These are phyloP conservation scores for Talaromyces liani DNA, from an alignment of 495 filamentous ascomycete species.

Conservation along the genomic window DNA sequence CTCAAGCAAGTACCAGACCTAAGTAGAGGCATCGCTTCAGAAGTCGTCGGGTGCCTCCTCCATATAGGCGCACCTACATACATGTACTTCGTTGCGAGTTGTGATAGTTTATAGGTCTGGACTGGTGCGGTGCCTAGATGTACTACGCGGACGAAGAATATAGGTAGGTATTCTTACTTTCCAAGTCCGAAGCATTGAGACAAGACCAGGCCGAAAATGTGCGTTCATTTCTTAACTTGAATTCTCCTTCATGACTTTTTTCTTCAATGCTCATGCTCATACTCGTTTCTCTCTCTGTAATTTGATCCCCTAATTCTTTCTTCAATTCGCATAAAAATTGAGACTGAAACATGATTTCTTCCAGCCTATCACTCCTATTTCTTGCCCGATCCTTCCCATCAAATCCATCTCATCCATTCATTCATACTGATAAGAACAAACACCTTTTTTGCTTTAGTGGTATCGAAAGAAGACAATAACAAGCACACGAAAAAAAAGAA, in stretches of 20 bases:
- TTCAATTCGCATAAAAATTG: background rate
- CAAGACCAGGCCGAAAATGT: background rate
- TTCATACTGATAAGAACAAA: background rate
- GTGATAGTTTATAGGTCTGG: background rate
- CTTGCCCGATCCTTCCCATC: background rate
- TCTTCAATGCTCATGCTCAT: background rate
- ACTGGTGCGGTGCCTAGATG: too few relatives aligned
- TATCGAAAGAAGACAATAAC: conserved; percentile 32
- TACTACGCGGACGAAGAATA: too few relatives aligned
- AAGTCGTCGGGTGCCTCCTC: too few relatives aligned
- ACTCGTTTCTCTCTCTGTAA: background rate
- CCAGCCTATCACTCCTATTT: background rate
- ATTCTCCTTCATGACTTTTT: background rate
- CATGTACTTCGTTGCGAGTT: background rate
- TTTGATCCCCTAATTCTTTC: background rate
- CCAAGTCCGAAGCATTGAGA: background rate
- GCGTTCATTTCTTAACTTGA: background rate
- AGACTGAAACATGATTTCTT: background rate
- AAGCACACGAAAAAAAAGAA: conserved; percentile 13
- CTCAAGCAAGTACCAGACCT: too few relatives aligned
- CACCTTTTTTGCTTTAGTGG: conserved; percentile 20
- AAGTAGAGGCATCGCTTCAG: too few relatives aligned
- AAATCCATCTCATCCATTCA: background rate
- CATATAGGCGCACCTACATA: too few relatives aligned
- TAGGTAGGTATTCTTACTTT: too few relatives aligned